Evolutionary conservation across 148 eudicot species (phyloP).

Genomic region (Nepenthes mirabilis): DNA sequence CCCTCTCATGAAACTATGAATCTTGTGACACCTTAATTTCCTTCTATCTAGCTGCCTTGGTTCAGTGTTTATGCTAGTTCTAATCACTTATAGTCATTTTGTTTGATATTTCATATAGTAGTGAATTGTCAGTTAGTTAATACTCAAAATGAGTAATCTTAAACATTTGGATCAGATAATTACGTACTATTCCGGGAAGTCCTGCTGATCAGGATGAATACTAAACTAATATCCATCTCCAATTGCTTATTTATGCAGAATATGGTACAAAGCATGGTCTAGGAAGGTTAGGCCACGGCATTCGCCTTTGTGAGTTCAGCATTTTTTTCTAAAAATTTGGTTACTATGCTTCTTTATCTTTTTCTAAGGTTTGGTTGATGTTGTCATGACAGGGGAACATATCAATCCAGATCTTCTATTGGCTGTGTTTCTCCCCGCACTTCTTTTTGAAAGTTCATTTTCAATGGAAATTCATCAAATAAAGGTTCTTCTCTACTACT

Average conservation of each 20-base stretch:
- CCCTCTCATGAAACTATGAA: too few species aligned
- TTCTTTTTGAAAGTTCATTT: conserved; percentile 93
- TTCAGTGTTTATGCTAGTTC: too few species aligned
- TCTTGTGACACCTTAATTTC: too few species aligned
- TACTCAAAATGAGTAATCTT: background rate
- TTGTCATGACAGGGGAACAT: conserved; percentile 49
- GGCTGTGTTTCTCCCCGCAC: conserved; percentile 97
- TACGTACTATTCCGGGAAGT: background rate
- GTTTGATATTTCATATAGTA: too few species aligned
- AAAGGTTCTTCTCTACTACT: conserved; percentile 35
- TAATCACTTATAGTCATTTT: too few species aligned
- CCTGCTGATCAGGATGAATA: background rate
- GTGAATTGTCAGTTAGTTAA: too few species aligned
- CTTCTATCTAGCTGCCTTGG: too few species aligned
- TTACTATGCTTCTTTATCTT: conserved; percentile 8
- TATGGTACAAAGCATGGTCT: conserved; percentile 71
- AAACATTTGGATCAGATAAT: background rate
- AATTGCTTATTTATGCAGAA: conserved; percentile 35
- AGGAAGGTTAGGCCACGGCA: conserved; percentile 88
- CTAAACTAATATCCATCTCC: background rate
- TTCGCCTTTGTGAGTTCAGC: conserved; percentile 76
- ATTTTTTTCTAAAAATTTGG: conserved; percentile 3
- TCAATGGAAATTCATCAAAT: conserved; percentile 97
- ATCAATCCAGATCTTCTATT: conserved; percentile 86
- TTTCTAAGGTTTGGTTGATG: conserved; percentile 1